Evolutionary conservation across 192 early-diverging fungal species (phyloP).

Genomic region (Phlyctochytrium arcticum): DNA sequence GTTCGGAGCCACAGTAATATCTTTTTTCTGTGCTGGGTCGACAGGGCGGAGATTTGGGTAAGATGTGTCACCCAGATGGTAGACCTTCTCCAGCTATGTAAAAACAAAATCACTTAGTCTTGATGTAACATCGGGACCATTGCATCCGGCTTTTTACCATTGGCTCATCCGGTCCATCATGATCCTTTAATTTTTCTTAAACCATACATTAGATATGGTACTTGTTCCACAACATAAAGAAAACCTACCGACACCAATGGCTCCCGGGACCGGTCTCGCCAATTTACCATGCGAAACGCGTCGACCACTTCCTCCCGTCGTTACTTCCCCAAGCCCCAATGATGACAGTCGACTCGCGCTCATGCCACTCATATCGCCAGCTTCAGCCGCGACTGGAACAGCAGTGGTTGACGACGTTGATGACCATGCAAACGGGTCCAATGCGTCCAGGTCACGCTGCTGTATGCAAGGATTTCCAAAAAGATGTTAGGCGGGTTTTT

Average conservation of each 20-base stretch:
- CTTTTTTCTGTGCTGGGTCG: no score
- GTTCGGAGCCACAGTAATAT: no score
- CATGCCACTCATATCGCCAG: no score
- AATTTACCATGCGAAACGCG: not conserved
- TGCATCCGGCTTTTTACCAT: not conserved
- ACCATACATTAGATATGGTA: not conserved
- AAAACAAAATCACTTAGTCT: not conserved
- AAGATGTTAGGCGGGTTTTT: no score
- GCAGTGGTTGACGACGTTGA: no score
- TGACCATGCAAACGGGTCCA: no score
- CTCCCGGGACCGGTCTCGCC: not conserved
- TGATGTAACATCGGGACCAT: not conserved
- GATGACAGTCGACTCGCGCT: no score
- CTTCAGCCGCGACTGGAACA: no score
- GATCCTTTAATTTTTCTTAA: conserved; percentile 16
- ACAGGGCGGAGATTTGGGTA: not conserved
- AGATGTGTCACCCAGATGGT: conserved; percentile 1
- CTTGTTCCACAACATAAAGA: not conserved
- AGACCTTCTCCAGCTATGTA: not conserved
- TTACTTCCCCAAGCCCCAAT: no score
- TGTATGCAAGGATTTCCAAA: no score
- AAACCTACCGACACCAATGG: conserved; percentile 8
- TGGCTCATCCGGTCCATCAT: conserved; percentile 16
- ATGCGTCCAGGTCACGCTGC: no score
- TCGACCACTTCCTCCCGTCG: no score